Evolutionary conservation across 2,329 filamentous ascomycete genomes (phyloP), one percentile per base, ranked within the genome.

Genomic region (Penicillium sp.): DNA sequence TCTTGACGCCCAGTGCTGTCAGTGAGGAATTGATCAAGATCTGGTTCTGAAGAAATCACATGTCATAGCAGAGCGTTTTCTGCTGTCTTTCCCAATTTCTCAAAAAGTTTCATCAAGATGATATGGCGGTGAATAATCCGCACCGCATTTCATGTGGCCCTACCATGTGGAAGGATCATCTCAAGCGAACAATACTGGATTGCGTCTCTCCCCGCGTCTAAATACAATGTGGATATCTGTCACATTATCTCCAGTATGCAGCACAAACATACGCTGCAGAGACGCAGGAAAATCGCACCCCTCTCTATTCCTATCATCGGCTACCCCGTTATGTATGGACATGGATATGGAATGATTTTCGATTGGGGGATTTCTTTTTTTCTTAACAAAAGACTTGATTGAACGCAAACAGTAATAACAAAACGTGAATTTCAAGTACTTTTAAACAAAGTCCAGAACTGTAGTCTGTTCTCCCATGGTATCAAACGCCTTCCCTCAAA

Each of bases 21-120:
- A 86, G 84, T 55, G 84, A 87, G 68, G 84, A 86, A 68, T 68
- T 87, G 64, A 86, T 87, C 70, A 86, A 87, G 72, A 84, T 87
- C 51, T 79, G 76, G 76, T 79, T 78, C 56, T 78, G 65, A 72
- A 27, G 27, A 25, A 23, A 25, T 32, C 16, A 41, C 0, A 18
- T 29, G 51, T 31, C 15, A 21, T 27, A 27, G 29, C 25, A 37
- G 15, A 45, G 23, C n/a, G 21, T 32, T 29, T 18, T 32, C 31
- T 47, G 10, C n/a, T 16, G n/a, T 50, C 62, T 60, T 44, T 61
- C 56, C 46, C 51, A 23, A 12, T 10, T 42, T 34, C 18, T 37
- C 31, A 23, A 46, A 49, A 54, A 51, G 25, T 39, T 31, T 53
- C 45, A 57, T 55, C 40, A 55, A 58, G 49, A 65, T 52, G 55